Base-by-base conservation (phyloP, 768 basidiomycete genomes). In the Termitomyces sp. region DNA sequence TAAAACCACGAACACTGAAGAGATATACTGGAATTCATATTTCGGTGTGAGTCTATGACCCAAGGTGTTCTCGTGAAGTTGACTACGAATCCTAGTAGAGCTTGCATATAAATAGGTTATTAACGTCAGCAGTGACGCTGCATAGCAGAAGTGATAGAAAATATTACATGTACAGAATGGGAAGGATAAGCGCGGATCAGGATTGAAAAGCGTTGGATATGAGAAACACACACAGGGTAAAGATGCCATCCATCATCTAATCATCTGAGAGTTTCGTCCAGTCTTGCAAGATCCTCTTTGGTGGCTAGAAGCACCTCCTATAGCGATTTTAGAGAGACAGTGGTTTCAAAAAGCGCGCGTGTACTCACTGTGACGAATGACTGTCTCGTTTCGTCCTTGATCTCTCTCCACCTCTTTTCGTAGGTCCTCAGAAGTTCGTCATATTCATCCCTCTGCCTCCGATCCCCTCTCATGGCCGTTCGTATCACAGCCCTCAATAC, bases 401-500 rank as follows among this genome's bases (percentile, higher is more conserved):
- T 85, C 64, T 85, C 84, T 64, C 85, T 85, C 84, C 84, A 85
- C 52, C 83, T 68, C n/a, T 77, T 71, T 62, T 85, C 83, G 63
- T 85, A 85, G 7, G 74, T 77, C 41, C 75, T 71, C 64, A 85
- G 52, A 21, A 85, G 60, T 30, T 77, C 78, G 51, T 79, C 81
- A 62, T 82, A 84, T 55, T 82, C 76, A 41, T 77, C 73, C 57
- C 78, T 70, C 58, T 79, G 76, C 57, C 73, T 68, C 50, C 71
- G 65, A 62, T 77, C 74, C n/a, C 74, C 74, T 42, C 76, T 66
- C 64, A 77, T 72, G 0, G 74, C 77, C 17, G 78, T 79, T 54
- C 83, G 70, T 54, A 85, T 84, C 41, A 85, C 74, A 34, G 81
- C 79, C 10, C 80, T 69, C 54, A 85, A 64, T 24, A 84, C 76